phyloP scores from a whole-genome alignment of 345 rosid species.

The Populus nigra region DNA sequence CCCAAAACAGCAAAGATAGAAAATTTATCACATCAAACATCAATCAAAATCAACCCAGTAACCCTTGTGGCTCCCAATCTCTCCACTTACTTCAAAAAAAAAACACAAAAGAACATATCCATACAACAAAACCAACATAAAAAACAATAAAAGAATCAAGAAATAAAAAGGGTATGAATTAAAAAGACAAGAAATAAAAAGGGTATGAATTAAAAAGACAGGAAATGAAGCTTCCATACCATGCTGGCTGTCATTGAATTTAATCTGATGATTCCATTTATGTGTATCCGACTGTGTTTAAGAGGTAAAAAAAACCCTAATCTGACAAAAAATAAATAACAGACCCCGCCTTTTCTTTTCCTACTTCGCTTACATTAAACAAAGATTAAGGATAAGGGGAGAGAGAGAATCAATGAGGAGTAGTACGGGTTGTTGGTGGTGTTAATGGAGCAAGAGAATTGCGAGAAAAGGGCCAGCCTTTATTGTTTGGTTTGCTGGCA shows the following conservation, averaged over 20 bases:
- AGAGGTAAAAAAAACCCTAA: constrained; percentile 24
- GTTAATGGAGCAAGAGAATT: constrained; percentile 17
- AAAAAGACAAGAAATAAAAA: constrained; percentile 8
- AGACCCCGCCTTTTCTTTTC: background rate
- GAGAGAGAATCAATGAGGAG: background rate
- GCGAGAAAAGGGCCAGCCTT: background rate
- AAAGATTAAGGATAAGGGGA: constrained; percentile 11
- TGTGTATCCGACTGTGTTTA: background rate
- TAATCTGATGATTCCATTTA: constrained; percentile 10
- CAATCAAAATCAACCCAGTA: constrained; percentile 28
- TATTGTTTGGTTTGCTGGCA: constrained; percentile 18
- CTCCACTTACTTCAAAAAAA: background rate
- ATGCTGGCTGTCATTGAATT: constrained; percentile 19
- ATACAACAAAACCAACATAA: background rate
- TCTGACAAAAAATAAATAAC: constrained; percentile 4
- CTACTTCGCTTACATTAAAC: background rate
- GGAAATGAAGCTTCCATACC: constrained; percentile 33
- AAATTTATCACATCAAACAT: background rate
- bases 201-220: constrained; percentile 16
- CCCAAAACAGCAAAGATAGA: constrained; percentile 22
- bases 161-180: background rate
- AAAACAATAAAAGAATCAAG: background rate
- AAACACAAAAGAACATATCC: too few relatives aligned
- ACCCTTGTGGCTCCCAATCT: background rate
- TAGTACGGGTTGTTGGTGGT: background rate